A percentile compares a stretch with the other conserved stretches of the same genome.
Evolutionary conservation across 2,329 filamentous ascomycete species (phyloP).

Genomic region (Xylaria sp.): DNA sequence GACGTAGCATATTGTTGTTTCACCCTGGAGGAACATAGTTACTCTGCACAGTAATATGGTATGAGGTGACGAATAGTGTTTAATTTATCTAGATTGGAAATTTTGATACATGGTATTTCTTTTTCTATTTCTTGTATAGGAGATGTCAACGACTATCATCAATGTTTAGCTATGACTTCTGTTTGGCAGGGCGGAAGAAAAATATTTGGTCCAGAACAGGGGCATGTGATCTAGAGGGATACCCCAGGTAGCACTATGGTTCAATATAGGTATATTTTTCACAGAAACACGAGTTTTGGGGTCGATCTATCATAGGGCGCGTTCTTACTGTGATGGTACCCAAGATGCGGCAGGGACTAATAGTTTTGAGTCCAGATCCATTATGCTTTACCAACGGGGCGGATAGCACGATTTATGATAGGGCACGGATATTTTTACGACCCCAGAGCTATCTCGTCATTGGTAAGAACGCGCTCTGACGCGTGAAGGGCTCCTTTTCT

Average conservation of each 20-base stretch:
- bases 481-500: not conserved
- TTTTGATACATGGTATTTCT: not conserved
- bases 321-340: slow-evolving; percentile 3
- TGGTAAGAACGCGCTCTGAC: slow-evolving; percentile 19
- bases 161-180: not conserved
- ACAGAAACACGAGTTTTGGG: not conserved
- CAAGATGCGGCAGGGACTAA: slow-evolving; percentile 10
- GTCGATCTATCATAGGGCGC: slow-evolving; percentile 9
- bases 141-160: not conserved
- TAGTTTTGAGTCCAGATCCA: not conserved
- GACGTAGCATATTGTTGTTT: not conserved
- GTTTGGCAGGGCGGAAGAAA: not conserved
- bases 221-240: slow-evolving; percentile 1
- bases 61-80: not conserved
- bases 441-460: slow-evolving; percentile 7
- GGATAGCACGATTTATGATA: slow-evolving; percentile 23
- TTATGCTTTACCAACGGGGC: slow-evolving; percentile 13
- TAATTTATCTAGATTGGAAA: not conserved
- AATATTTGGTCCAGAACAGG: not conserved
- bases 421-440: slow-evolving; percentile 7
- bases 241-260: slow-evolving; percentile 9
- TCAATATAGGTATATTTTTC: not conserved
- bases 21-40: not conserved
- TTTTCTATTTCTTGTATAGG: not conserved
- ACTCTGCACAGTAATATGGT: not conserved